Evolutionary conservation across 345 rosid genomes (phyloP).

Genomic region (Eucalyptus pauciflora): DNA sequence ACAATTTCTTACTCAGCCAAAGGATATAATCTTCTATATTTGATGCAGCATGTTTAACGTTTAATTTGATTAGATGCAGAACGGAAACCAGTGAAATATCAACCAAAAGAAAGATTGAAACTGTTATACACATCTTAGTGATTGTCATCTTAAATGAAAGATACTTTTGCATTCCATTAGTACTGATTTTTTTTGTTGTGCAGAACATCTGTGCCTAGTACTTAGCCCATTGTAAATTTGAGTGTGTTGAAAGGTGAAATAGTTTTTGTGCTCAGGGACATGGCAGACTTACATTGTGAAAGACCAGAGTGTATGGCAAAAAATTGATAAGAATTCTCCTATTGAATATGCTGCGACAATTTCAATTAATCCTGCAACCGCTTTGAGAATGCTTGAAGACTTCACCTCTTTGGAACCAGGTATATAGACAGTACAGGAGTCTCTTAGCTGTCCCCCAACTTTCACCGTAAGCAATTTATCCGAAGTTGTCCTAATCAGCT

Average conservation of each 20-base stretch:
- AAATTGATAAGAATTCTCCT: slow-evolving; percentile 52
- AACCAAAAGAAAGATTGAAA: not conserved
- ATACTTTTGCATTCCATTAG: not conserved
- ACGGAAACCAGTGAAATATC: not conserved
- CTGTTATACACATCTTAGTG: not conserved
- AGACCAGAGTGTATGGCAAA: slow-evolving; percentile 77
- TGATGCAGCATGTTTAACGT: not conserved
- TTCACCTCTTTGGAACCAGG: slow-evolving; percentile 54
- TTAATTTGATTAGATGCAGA: not conserved
- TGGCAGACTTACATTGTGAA: slow-evolving; percentile 84
- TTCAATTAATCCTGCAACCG: slow-evolving; percentile 85
- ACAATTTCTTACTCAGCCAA: not conserved
- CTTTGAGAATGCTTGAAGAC: slow-evolving; percentile 89
- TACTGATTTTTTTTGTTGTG: not conserved
- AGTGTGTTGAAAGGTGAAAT: not conserved
- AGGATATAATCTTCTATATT: not conserved
- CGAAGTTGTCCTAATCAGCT: not conserved
- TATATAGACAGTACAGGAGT: not conserved
- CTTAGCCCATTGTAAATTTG: not conserved
- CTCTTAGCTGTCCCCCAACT: not conserved
- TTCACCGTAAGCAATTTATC: not conserved
- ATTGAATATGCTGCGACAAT: slow-evolving; percentile 87
- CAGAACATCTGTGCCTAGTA: not conserved
- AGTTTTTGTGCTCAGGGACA: slow-evolving; percentile 29
- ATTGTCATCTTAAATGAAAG: not conserved